Evolutionary conservation across 306 rosid species (phyloP).

Genomic region (Ceratonia siliqua): DNA sequence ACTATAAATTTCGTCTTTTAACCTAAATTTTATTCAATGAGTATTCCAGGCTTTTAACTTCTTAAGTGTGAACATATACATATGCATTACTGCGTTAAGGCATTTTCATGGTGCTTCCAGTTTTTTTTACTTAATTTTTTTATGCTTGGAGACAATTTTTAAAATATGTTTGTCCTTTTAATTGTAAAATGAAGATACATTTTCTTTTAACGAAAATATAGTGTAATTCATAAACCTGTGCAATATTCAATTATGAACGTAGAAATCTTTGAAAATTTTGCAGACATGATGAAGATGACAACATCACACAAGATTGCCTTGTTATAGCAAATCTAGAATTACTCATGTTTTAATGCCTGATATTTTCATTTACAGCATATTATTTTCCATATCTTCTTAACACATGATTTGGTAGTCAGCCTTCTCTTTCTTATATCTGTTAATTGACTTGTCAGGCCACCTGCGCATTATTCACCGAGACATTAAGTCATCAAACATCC

Average conservation of each 20-base stretch:
- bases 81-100: not conserved
- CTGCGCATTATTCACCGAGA: slow-evolving; percentile 99
- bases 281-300: slow-evolving; percentile 13
- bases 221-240: not conserved
- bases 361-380: slow-evolving; percentile 1
- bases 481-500: slow-evolving; percentile 97
- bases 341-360: not conserved
- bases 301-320: slow-evolving; percentile 13
- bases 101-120: not conserved
- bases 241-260: not conserved
- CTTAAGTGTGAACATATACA: not conserved
- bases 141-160: not conserved
- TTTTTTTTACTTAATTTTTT: slow-evolving; percentile 1
- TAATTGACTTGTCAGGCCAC: slow-evolving; percentile 72
- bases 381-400: not conserved
- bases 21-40: not conserved
- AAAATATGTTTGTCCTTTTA: not conserved
- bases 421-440: slow-evolving; percentile 16
- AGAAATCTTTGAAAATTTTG: slow-evolving; percentile 11
- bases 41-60: not conserved
- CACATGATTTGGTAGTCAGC: not conserved
- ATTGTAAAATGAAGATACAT: not conserved
- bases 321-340: not conserved
- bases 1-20: slow-evolving; percentile 61
- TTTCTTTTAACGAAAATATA: not conserved